phyloP scores from a whole-genome alignment of 2,329 filamentous ascomycete species.

The Raffaelea deltoideospora region DNA sequence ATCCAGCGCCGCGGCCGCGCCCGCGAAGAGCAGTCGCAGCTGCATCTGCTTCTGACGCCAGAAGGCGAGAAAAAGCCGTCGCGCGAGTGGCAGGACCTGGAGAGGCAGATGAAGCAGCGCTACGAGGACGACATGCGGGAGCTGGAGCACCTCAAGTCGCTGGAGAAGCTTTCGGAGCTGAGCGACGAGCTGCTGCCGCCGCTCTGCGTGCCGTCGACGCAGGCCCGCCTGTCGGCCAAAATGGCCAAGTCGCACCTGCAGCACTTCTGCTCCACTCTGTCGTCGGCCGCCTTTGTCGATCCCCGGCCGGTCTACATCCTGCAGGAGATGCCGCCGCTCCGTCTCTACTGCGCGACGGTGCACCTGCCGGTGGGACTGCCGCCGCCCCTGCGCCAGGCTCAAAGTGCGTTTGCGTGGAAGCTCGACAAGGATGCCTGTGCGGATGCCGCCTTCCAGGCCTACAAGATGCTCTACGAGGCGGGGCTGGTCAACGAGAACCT shows the following conservation, averaged over 20 bases:
- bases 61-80: background rate
- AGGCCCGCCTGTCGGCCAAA: constrained; percentile 55
- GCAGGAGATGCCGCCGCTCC: constrained; percentile 15
- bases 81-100: constrained; percentile 47
- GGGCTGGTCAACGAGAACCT: constrained; percentile 66
- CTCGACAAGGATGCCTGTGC: constrained; percentile 59
- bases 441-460: constrained; percentile 75
- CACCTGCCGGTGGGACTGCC: constrained; percentile 57
- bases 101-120: constrained; percentile 54
- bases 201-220: constrained; percentile 18
- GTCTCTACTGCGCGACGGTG: constrained; percentile 41
- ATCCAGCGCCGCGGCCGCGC: constrained; percentile 42
- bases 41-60: constrained; percentile 29
- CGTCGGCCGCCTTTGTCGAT: constrained; percentile 44
- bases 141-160: constrained; percentile 30
- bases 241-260: constrained; percentile 63
- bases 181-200: constrained; percentile 14
- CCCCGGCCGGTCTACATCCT: constrained; percentile 53
- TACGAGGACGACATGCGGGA: constrained; percentile 51
- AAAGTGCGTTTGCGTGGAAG: constrained; percentile 42
- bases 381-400: constrained; percentile 37
- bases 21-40: constrained; percentile 31
- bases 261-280: constrained; percentile 60
- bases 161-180: constrained; percentile 15
- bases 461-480: constrained; percentile 50